phyloP scores from a whole-genome alignment of 2,329 filamentous ascomycete species.

The Cordyceps cicadae region DNA sequence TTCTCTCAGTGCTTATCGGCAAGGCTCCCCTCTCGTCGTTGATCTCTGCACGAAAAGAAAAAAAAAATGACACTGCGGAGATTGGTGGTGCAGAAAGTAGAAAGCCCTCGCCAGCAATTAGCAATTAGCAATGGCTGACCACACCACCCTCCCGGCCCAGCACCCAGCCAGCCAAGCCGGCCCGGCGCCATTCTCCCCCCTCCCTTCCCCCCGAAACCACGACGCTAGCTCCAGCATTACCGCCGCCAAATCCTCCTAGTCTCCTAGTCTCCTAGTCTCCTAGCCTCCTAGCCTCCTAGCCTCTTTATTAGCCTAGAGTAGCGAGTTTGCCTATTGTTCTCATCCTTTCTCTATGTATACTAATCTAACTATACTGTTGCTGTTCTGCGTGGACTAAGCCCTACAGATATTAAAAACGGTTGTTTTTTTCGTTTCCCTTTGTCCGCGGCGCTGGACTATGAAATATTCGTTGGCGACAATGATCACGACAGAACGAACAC shows the following conservation, averaged over 20 bases:
- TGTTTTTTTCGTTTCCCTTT: neutral
- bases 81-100: neutral
- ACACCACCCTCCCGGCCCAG: too few relatives aligned
- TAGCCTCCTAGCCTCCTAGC: neutral
- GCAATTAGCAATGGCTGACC: too few relatives aligned
- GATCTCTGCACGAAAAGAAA: neutral
- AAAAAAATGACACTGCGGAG: neutral
- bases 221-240: neutral
- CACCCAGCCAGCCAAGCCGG: too few relatives aligned
- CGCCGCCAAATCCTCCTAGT: too few relatives aligned
- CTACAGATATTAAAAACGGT: slow-evolving; percentile 7
- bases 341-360: neutral
- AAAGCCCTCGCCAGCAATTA: too few relatives aligned
- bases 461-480: too few relatives aligned
- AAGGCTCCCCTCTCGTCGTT: neutral
- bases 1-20: neutral
- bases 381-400: neutral
- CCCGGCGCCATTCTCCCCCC: neutral
- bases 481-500: too few relatives aligned
- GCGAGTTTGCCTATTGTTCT: neutral
- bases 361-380: neutral
- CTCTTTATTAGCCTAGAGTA: neutral
- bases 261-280: too few relatives aligned
- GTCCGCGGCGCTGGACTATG: neutral
- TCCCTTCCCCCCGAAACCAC: neutral